Conservation (phyloP, 371 early-diverging fungal genomes). For the Mucor lusitanicus region DNA sequence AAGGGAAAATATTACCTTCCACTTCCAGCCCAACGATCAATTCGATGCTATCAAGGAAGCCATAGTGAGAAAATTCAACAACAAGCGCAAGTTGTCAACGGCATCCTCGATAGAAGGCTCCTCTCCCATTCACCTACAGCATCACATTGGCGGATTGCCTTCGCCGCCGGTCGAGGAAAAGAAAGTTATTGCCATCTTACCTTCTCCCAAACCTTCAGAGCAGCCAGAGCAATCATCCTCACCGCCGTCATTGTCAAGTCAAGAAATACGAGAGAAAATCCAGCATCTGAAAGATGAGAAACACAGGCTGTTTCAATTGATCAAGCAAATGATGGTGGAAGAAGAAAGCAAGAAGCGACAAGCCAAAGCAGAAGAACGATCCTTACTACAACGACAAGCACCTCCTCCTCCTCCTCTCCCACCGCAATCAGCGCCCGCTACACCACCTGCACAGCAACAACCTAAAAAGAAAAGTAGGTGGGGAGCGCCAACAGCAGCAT, state of each 20-base stretch:
- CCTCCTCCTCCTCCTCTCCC: background rate
- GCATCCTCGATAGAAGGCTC: background rate
- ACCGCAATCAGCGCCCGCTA: background rate
- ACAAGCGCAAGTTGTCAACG: conserved; percentile 12
- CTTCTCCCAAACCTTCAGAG: background rate
- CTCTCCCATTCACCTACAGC: background rate
- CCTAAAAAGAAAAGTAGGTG: conserved; percentile 15
- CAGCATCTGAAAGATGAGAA: conserved; percentile 27
- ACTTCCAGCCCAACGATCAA: conserved; percentile 16
- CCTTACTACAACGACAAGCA: background rate
- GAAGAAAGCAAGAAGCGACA: conserved; percentile 18
- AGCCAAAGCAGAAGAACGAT: background rate
- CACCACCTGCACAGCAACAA: background rate
- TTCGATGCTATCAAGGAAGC: conserved; percentile 16
- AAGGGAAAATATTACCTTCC: conserved; percentile 20
- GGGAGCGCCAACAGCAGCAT: conserved; percentile 2
- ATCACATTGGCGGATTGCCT: conserved; percentile 26
- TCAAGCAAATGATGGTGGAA: conserved; percentile 22
- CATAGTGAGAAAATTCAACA: conserved; percentile 8
- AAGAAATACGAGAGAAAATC: conserved; percentile 18
- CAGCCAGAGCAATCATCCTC: background rate
- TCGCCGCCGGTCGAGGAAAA: conserved; percentile 35
- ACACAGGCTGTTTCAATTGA: conserved; percentile 26
- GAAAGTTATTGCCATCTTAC: background rate
- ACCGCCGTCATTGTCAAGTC: background rate